phyloP scores from a whole-genome alignment of 2,329 filamentous ascomycete species.

The Thermothelomyces thermophilus region DNA sequence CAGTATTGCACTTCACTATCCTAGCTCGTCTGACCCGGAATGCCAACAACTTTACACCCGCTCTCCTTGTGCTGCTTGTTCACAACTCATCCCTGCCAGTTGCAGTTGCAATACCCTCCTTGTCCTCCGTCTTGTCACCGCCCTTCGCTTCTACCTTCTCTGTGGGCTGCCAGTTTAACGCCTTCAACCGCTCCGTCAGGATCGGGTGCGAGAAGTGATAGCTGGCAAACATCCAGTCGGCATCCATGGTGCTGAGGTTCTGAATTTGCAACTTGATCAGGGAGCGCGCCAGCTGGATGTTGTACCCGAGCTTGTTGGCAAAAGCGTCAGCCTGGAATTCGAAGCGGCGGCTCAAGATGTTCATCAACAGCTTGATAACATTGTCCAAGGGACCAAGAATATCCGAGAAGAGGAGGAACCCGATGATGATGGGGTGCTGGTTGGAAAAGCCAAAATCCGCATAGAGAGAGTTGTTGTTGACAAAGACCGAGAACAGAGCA shows the following conservation, averaged over 20 bases:
- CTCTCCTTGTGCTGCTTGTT: no score
- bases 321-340: constrained; percentile 96
- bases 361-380: constrained; percentile 92
- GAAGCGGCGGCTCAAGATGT: constrained; percentile 86
- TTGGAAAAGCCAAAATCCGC: constrained; percentile 80
- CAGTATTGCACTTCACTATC: no score
- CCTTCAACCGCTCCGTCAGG: constrained; percentile 84
- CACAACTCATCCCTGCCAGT: constrained; percentile 70
- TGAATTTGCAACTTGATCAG: constrained; percentile 97
- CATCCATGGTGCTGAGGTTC: constrained; percentile 97
- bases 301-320: constrained; percentile 77
- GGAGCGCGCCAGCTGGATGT: constrained; percentile 72
- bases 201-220: constrained; percentile 99
- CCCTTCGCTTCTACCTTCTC: constrained; percentile 38
- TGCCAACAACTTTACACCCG: no score
- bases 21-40: no score
- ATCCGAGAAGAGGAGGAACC: constrained; percentile 95
- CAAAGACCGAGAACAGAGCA: constrained; percentile 90
- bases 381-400: constrained; percentile 91
- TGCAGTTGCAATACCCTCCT: constrained; percentile 52
- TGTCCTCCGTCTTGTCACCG: constrained; percentile 29
- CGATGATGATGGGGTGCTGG: constrained; percentile 86
- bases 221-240: constrained; percentile 95
- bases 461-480: constrained; percentile 91
- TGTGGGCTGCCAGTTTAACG: constrained; percentile 74